Percentiles rank a stretch among this genome's conserved stretches.
These are phyloP conservation scores for Dipodascopsis uninucleata DNA, from an alignment of 805 yeast species.

Conservation along the genomic window DNA sequence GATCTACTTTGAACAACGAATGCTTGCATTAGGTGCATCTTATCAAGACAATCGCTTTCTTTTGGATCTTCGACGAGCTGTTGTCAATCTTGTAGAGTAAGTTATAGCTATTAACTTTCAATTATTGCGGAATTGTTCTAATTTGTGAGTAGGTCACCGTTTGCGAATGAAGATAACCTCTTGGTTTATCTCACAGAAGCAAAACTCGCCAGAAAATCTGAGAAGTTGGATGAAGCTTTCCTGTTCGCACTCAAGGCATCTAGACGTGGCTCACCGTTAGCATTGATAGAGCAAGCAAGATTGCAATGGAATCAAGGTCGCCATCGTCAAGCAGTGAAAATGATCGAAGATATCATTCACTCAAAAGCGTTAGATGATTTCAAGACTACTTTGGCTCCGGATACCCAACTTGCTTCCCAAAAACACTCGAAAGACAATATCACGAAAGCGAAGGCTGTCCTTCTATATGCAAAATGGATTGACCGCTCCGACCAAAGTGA, in stretches of 20 bases:
- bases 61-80: constrained; percentile 56
- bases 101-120: not conserved
- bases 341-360: constrained; percentile 16
- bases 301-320: constrained; percentile 88
- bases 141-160: constrained; percentile 1
- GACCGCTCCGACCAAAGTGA: constrained; percentile 81
- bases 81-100: constrained; percentile 34
- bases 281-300: constrained; percentile 64
- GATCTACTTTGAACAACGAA: constrained; percentile 28
- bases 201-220: constrained; percentile 60
- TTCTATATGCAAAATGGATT: constrained; percentile 83
- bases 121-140: not conserved
- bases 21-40: constrained; percentile 44
- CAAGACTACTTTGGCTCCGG: not conserved
- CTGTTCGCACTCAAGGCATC: constrained; percentile 59
- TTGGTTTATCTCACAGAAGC: constrained; percentile 53
- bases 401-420: not conserved
- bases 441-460: constrained; percentile 48
- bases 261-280: constrained; percentile 35
- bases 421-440: constrained; percentile 2
- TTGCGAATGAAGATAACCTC: constrained; percentile 40
- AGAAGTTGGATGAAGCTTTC: constrained; percentile 69
- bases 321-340: constrained; percentile 66
- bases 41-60: constrained; percentile 60
- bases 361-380: constrained; percentile 27